Evolutionary conservation across 1,284 basidiomycete species (phyloP).

Genomic region (Irpex lacteus): DNA sequence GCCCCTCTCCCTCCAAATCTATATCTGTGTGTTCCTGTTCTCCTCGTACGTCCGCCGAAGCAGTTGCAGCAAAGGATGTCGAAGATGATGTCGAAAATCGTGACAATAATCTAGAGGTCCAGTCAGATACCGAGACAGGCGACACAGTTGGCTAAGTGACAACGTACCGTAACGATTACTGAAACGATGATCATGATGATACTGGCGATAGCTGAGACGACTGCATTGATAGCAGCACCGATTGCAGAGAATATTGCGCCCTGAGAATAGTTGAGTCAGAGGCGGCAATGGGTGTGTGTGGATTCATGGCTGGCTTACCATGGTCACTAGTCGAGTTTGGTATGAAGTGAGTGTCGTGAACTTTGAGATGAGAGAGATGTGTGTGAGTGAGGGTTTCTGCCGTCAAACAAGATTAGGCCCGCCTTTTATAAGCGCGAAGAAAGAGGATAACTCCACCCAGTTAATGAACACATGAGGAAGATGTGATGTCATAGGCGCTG

Average conservation of each 20-base stretch:
- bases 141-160: no score
- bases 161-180: conserved; percentile 49
- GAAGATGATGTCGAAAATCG: conserved; percentile 54
- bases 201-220: conserved; percentile 55
- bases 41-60: conserved; percentile 21
- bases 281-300: not conserved
- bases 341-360: not conserved
- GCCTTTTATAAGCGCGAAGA: not conserved
- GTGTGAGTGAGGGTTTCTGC: not conserved
- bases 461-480: not conserved
- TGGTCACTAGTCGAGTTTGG: not conserved
- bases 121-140: not conserved
- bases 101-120: conserved; percentile 45
- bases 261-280: conserved; percentile 19
- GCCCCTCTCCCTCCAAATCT: conserved; percentile 15
- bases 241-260: conserved; percentile 60
- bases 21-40: conserved; percentile 19
- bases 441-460: not conserved
- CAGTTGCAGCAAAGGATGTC: conserved; percentile 62
- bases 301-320: not conserved
- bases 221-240: conserved; percentile 49
- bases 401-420: not conserved
- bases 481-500: not conserved
- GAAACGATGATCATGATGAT: conserved; percentile 56
- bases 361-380: not conserved